Conservation (phyloP, 495 filamentous ascomycete genomes). For the Thermothielavioides terrestris region DNA sequence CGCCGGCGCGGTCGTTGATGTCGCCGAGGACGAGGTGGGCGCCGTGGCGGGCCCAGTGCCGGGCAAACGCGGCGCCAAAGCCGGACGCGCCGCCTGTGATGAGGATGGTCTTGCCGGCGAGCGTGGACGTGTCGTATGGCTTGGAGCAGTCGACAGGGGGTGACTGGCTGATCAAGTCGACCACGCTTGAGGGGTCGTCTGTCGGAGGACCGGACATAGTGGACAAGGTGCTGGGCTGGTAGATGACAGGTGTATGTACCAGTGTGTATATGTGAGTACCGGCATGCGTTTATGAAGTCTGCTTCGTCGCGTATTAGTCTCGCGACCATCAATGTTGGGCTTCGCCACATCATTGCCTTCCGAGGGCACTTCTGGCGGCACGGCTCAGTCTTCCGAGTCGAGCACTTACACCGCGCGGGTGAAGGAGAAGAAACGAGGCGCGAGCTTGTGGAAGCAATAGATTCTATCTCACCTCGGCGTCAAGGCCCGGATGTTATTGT, state of each 20-base stretch:
- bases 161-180: slow-evolving; percentile 23
- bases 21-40: slow-evolving; percentile 43
- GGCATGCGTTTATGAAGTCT: too few species aligned
- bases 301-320: too few species aligned
- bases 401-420: too few species aligned
- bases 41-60: slow-evolving; percentile 33
- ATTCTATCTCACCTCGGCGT: neutral
- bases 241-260: too few species aligned
- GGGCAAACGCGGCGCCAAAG: slow-evolving; percentile 44
- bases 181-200: slow-evolving; percentile 13
- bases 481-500: too few species aligned
- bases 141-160: slow-evolving; percentile 27
- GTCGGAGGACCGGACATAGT: slow-evolving; percentile 7
- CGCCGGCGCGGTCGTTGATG: slow-evolving; percentile 30
- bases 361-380: too few species aligned
- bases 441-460: too few species aligned
- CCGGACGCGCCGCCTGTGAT: slow-evolving; percentile 46
- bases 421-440: too few species aligned
- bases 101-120: slow-evolving; percentile 39
- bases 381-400: too few species aligned
- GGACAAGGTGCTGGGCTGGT: neutral
- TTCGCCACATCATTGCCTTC: too few species aligned
- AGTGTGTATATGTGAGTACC: too few species aligned
- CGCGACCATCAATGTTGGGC: too few species aligned
- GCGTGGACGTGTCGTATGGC: slow-evolving; percentile 30